Base-by-base conservation (phyloP, 495 filamentous ascomycete genomes). In the Trichoderma reesei region DNA sequence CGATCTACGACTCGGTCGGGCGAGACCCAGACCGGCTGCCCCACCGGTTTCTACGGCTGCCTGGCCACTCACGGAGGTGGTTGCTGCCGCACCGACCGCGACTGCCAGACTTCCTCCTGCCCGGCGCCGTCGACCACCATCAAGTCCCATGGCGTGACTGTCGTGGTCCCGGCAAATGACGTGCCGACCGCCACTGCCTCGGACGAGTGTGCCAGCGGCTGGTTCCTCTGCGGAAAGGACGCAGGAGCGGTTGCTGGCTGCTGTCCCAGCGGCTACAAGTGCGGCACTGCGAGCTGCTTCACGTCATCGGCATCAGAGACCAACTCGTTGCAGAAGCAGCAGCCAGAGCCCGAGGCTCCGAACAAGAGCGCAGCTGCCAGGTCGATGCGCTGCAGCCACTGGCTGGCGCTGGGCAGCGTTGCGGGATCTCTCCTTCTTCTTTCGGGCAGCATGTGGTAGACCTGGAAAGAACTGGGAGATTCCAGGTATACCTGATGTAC, bases 241-340 rank as follows among this genome's bases (percentile, higher is more conserved):
- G 84, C 83, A 0, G 84, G 83, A 5, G 81, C 78, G 13, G 76
- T 77, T 0, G 82, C 86, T 0, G 91, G 92, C 8, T 96, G 91
- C 70, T 96, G 91, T 79, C 91, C 90, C 4, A 76, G 66, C 31
- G 90, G 89, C 20, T 93, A 85, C 71, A 73, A 65, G 5, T 96
- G 91, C 75, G 91, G 90, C 10, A 73, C 75, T 26, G 77, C 79
- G 26, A 89, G 87, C 71, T 96, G 91, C 71, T 83, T 83, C 13
- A 79, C 81, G 3, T 70, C 73, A 0, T 66, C 70, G 0, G 74
- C 70, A 16, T 72, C 70, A n/a, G 75, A 63, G 39, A 83, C 80
- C 48, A 79, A 77, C 13, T 82, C 80, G 31, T 83, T 88, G 51
- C 82, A 79, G 60, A 92, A 92, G 79, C 81, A 74, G 66, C 42